A percentile compares a stretch with the other conserved stretches of the same genome.
These are phyloP conservation scores for Lipomyces chichibuensis DNA, from an alignment of 805 yeast genomes.

Conservation along the genomic window DNA sequence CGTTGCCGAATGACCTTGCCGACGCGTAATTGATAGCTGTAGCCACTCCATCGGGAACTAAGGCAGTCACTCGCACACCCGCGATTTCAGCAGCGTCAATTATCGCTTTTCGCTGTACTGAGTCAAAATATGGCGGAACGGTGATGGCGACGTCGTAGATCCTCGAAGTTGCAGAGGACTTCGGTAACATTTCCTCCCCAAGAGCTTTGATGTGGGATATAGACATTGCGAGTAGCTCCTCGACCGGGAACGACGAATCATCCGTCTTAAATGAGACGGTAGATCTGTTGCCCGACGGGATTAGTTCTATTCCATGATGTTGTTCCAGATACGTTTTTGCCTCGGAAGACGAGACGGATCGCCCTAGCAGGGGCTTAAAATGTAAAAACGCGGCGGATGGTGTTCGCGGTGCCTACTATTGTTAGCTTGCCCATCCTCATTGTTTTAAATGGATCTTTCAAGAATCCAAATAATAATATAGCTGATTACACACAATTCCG, in stretches of 20 bases:
- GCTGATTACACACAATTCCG: constrained; percentile 66
- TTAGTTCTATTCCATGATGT: constrained; percentile 63
- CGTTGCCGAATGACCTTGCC: constrained; percentile 52
- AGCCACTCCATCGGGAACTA: constrained; percentile 91
- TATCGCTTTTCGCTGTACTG: constrained; percentile 69
- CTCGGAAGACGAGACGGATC: constrained; percentile 49
- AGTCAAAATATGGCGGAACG: constrained; percentile 71
- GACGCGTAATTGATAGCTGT: constrained; percentile 81
- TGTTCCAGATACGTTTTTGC: constrained; percentile 53
- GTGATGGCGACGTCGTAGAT: constrained; percentile 73
- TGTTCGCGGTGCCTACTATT: constrained; percentile 61
- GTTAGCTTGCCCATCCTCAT: neutral
- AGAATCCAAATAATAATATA: neutral
- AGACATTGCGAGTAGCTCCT: constrained; percentile 85
- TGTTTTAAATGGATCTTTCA: neutral
- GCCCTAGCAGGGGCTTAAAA: constrained; percentile 73
- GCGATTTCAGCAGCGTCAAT: constrained; percentile 74
- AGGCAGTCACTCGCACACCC: constrained; percentile 62
- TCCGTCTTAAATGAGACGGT: constrained; percentile 62
- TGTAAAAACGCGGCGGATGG: constrained; percentile 71
- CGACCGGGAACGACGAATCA: constrained; percentile 58
- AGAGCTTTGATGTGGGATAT: constrained; percentile 65
- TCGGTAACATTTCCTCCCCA: constrained; percentile 63
- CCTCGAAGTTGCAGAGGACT: constrained; percentile 51
- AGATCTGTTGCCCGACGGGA: constrained; percentile 52